These are phyloP conservation scores for Cajanus cajan DNA, from an alignment of 306 rosid species.

Conservation along the genomic window DNA sequence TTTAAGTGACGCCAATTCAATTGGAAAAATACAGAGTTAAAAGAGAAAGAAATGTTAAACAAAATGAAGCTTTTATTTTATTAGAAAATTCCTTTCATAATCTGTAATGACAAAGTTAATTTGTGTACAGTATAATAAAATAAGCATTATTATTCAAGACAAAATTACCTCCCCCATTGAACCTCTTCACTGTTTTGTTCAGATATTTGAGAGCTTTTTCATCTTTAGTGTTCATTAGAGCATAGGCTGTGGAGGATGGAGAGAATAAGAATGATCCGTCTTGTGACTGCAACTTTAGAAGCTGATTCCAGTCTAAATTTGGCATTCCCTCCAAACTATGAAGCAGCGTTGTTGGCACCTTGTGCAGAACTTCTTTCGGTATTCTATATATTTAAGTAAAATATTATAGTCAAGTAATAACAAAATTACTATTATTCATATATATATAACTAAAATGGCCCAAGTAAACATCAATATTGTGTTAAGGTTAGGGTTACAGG, in stretches of 20 bases:
- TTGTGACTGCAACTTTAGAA: slow-evolving; percentile 62
- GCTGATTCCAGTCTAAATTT: slow-evolving; percentile 67
- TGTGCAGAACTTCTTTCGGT: slow-evolving; percentile 73
- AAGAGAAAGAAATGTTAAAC: not conserved
- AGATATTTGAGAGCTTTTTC: slow-evolving; percentile 51
- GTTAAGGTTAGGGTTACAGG: not conserved
- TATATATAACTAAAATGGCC: not conserved
- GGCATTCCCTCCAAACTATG: slow-evolving; percentile 91
- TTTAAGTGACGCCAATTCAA: not conserved
- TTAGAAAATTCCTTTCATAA: not conserved
- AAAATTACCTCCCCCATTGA: slow-evolving; percentile 72
- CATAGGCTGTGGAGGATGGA: slow-evolving; percentile 84
- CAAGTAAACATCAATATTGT: not conserved
- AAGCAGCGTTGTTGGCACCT: slow-evolving; percentile 64
- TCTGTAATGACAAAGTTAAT: not conserved
- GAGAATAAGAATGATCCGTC: slow-evolving; percentile 82
- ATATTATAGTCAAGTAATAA: not conserved
- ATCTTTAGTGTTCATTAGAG: slow-evolving; percentile 56
- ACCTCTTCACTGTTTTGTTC: slow-evolving; percentile 36
- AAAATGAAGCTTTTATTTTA: not conserved
- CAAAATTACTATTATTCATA: not conserved
- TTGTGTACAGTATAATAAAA: not conserved
- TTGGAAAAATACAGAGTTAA: not conserved
- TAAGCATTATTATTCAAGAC: not conserved
- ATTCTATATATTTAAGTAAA: slow-evolving; percentile 44